Conservation (phyloP, 495 filamentous ascomycete species). For the Coniosporium apollinis region DNA sequence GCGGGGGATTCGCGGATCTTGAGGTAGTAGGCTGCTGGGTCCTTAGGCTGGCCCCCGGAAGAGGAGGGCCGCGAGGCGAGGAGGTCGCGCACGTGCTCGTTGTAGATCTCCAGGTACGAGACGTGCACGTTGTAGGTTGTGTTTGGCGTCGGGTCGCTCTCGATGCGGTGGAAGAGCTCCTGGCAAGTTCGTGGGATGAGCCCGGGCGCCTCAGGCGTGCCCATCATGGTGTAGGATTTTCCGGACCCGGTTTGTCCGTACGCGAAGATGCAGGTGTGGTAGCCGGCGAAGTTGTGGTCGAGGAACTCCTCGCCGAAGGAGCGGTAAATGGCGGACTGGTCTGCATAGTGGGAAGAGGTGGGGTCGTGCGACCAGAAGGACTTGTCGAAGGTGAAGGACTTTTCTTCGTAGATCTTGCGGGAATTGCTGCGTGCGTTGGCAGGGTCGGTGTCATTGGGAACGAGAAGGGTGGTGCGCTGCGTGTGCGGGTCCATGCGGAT, state of each 20-base stretch:
- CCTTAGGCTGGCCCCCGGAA: no score
- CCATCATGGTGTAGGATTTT: slow-evolving; percentile 99
- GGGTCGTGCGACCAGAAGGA: slow-evolving; percentile 89
- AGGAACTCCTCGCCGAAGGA: slow-evolving; percentile 90
- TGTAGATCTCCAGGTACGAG: slow-evolving; percentile 98
- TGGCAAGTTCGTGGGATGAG: slow-evolving; percentile 95
- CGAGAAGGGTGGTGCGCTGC: slow-evolving; percentile 64
- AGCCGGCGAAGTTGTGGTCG: slow-evolving; percentile 98
- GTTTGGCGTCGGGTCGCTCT: slow-evolving; percentile 63
- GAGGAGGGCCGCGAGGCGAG: slow-evolving; percentile 59
- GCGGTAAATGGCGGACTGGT: slow-evolving; percentile 90
- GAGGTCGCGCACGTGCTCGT: slow-evolving; percentile 94
- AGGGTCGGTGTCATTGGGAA: slow-evolving; percentile 44
- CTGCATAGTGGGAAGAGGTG: slow-evolving; percentile 56
- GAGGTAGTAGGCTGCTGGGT: slow-evolving; percentile 80
- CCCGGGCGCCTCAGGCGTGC: slow-evolving; percentile 67
- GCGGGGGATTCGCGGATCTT: slow-evolving; percentile 92
- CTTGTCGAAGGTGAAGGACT: slow-evolving; percentile 88
- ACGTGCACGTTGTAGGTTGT: slow-evolving; percentile 93
- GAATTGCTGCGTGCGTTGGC: slow-evolving; percentile 49
- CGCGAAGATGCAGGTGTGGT: slow-evolving; percentile 97
- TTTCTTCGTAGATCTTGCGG: slow-evolving; percentile 70
- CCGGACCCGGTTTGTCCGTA: slow-evolving; percentile 97
- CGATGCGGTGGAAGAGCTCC: slow-evolving; percentile 90
- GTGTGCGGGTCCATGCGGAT: slow-evolving; percentile 77